phyloP scores from a whole-genome alignment of 495 filamentous ascomycete genomes.

The Geopyxis carbonaria region DNA sequence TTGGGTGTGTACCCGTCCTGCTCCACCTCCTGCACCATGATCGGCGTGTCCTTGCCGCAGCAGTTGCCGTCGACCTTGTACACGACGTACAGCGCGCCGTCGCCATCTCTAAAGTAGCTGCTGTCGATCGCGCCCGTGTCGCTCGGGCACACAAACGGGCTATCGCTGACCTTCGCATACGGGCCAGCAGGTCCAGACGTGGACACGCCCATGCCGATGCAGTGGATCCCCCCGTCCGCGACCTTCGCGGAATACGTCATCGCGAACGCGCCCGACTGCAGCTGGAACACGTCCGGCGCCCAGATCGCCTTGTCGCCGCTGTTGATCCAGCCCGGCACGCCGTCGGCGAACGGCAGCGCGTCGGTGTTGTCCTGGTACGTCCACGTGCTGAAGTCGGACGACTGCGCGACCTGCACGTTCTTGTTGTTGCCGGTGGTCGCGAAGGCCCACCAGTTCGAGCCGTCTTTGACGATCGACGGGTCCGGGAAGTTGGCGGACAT shows the following conservation, averaged over 20 bases:
- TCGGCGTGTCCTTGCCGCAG: constrained; percentile 39
- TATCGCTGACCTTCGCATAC: constrained; percentile 30
- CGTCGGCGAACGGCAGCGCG: constrained; percentile 24
- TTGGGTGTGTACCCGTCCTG: constrained; percentile 35
- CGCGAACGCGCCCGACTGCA: too few relatives aligned
- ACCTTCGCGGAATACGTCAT: constrained; percentile 43
- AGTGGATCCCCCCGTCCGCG: constrained; percentile 17
- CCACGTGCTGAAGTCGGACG: constrained; percentile 20
- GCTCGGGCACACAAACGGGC: constrained; percentile 35
- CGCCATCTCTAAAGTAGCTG: constrained; percentile 34
- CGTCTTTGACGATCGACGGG: constrained; percentile 23
- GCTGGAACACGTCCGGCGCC: constrained; percentile 35
- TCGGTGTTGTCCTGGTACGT: constrained; percentile 26
- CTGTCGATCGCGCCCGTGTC: constrained; percentile 44
- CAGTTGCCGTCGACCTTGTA: constrained; percentile 50
- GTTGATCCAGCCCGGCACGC: constrained; percentile 15
- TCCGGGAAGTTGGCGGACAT: constrained; percentile 26
- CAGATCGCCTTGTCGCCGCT: too few relatives aligned
- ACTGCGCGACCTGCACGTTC: constrained; percentile 27
- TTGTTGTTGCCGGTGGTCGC: constrained; percentile 24
- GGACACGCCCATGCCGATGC: constrained; percentile 42
- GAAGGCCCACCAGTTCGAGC: constrained; percentile 28
- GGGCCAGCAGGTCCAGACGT: constrained; percentile 33
- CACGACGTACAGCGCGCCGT: constrained; percentile 38
- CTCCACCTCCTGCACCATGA: constrained; percentile 41